Base-by-base conservation (phyloP, 2,329 filamentous ascomycete species). In the Alternaria dauci region DNA sequence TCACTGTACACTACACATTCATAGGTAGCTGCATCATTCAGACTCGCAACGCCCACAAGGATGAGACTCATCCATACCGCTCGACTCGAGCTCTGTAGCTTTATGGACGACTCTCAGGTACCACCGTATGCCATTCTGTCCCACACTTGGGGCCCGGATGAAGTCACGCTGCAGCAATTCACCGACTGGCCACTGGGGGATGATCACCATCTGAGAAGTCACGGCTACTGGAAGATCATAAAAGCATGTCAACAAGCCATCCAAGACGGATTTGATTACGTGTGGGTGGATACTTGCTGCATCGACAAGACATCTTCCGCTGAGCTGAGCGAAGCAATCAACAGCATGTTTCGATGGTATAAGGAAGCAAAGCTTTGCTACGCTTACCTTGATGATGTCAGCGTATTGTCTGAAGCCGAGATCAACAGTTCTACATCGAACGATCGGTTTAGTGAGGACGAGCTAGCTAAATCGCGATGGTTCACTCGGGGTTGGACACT, bases 71-170 rank as follows among this genome's bases (percentile, higher is more conserved):
- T 71, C 5, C 46, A 69, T 16, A 36, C 62, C 9, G 18, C 28
- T 11, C 55, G 43, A 5, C 43, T 65, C 23, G 8, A 43, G 42
- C 38, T 68, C 2, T 54, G 56, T 18, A 23, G 18, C 20, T 68
- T 69, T 42, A 38, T 59, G 43, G 43, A 62, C 30, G 66, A 63
- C 8, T 20, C 52, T 36, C 32, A 2, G 0, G 0, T 36, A n/a
- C 65, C 67, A 4, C 43, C 39, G 1, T 70, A 69, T 52, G 69
- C 66, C n/a, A 70, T 71, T 16, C 60, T 71, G 1, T 62, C 60
- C 7, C 66, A 71, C 46, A 70, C 61, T 2, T 70, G 66, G 66
- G 55, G 56, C 30, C 18, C 23, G 1, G 30, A 46, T 1, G 67
- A 71, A 58, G 46, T 69, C 30, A 63, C 48, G 8, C 52, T 68